Evolutionary conservation across 2,329 filamentous ascomycete species (phyloP).

Genomic region (Ramichloridium luteum): DNA sequence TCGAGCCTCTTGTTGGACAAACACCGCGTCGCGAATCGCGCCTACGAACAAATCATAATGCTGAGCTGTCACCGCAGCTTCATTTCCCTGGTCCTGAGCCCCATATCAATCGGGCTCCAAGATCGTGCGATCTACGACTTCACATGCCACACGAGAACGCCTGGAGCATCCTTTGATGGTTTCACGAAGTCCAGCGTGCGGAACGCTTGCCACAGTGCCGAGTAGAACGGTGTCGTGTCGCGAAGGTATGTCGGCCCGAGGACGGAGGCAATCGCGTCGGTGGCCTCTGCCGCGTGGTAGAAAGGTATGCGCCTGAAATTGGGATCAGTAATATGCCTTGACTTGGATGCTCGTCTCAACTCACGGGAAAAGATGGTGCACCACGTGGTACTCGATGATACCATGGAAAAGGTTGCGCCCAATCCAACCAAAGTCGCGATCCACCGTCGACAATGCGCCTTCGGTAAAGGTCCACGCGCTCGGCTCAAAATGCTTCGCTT

Average conservation of each 20-base stretch:
- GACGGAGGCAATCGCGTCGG: constrained; percentile 40
- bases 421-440: constrained; percentile 53
- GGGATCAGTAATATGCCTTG: constrained; percentile 2
- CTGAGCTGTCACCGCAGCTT: too few relatives aligned
- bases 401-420: constrained; percentile 54
- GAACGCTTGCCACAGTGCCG: constrained; percentile 63
- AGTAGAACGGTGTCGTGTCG: constrained; percentile 47
- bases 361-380: constrained; percentile 38
- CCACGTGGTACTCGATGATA: constrained; percentile 52
- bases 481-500: constrained; percentile 46
- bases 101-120: too few relatives aligned
- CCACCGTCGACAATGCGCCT: constrained; percentile 50
- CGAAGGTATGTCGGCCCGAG: constrained; percentile 41
- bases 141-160: too few relatives aligned
- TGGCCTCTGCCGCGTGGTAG: constrained; percentile 38
- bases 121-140: too few relatives aligned
- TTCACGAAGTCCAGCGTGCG: too few relatives aligned
- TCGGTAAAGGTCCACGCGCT: constrained; percentile 50
- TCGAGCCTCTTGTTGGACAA: too few relatives aligned
- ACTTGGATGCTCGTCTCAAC: constrained; percentile 6
- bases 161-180: too few relatives aligned
- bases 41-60: too few relatives aligned
- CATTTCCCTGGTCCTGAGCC: too few relatives aligned
- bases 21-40: too few relatives aligned
- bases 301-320: constrained; percentile 37